Evolutionary conservation across 1,284 basidiomycete genomes (phyloP).

Genomic region (Hymenochaete sp.): DNA sequence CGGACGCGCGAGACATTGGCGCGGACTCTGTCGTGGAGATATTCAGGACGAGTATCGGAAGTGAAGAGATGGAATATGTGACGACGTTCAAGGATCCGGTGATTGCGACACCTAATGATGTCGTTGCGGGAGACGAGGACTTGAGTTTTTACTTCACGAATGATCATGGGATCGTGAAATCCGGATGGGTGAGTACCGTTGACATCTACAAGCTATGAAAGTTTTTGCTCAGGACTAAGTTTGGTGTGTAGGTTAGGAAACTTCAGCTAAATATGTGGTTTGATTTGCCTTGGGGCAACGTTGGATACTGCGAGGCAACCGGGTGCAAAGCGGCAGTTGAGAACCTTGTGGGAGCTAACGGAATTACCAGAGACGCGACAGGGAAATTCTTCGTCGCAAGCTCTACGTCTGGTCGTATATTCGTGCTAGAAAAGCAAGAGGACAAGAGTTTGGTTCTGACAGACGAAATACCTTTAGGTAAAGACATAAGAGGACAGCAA

Average conservation of each 20-base stretch:
- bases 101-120: conserved; percentile 62
- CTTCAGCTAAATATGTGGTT: conserved; percentile 19
- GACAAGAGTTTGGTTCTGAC: conserved; percentile 45
- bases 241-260: neutral
- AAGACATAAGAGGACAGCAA: conserved; percentile 5
- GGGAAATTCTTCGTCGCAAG: conserved; percentile 52
- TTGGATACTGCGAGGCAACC: conserved; percentile 51
- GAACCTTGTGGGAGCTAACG: conserved; percentile 42
- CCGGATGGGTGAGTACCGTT: conserved; percentile 37
- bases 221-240: neutral
- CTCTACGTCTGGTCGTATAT: conserved; percentile 33
- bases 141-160: conserved; percentile 63
- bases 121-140: conserved; percentile 58
- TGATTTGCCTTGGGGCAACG: conserved; percentile 28
- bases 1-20: conserved; percentile 38
- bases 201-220: neutral
- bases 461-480: conserved; percentile 40
- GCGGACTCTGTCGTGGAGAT: conserved; percentile 68
- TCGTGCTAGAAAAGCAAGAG: conserved; percentile 43
- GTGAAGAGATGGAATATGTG: conserved; percentile 41
- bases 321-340: conserved; percentile 50
- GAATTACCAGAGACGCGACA: conserved; percentile 42
- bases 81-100: conserved; percentile 48
- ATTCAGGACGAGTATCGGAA: conserved; percentile 47
- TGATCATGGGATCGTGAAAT: conserved; percentile 43